phyloP scores from a whole-genome alignment of 139 green algal genomes.

The Coelastrella sp. region DNA sequence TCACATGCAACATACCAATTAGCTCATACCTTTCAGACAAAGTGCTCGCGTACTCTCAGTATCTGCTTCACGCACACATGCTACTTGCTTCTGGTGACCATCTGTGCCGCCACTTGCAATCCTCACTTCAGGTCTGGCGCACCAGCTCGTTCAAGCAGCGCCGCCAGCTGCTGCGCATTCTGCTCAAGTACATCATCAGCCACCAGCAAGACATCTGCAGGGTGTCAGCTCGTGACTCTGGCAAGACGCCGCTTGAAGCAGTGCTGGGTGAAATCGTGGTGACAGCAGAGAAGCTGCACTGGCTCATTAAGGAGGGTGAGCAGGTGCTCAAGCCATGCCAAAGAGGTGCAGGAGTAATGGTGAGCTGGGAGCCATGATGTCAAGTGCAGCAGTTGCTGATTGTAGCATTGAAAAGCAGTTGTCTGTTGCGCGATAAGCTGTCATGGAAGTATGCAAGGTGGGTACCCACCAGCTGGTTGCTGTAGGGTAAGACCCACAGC shows the following conservation, averaged over 20 bases:
- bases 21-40: too few species aligned
- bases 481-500: too few species aligned
- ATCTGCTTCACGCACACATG: not conserved
- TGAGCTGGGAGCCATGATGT: too few species aligned
- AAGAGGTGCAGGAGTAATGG: constrained; percentile 86
- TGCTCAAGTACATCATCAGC: constrained; percentile 93
- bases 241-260: constrained; percentile 96
- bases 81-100: not conserved
- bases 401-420: too few species aligned
- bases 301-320: constrained; percentile 91
- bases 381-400: too few species aligned
- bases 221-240: constrained; percentile 91
- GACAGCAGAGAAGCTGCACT: constrained; percentile 98
- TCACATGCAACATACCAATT: too few species aligned
- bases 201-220: constrained; percentile 95
- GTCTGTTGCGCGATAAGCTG: too few species aligned
- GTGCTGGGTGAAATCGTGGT: constrained; percentile 95
- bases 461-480: too few species aligned
- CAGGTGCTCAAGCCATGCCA: constrained; percentile 83
- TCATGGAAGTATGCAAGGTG: too few species aligned
- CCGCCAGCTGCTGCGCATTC: constrained; percentile 77
- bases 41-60: too few species aligned
- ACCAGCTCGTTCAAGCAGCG: constrained; percentile 84
- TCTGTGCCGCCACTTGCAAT: too few species aligned
- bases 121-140: constrained; percentile 45